Conservation (phyloP, 257 asterid genomes). For the Solanum stenotomum region DNA sequence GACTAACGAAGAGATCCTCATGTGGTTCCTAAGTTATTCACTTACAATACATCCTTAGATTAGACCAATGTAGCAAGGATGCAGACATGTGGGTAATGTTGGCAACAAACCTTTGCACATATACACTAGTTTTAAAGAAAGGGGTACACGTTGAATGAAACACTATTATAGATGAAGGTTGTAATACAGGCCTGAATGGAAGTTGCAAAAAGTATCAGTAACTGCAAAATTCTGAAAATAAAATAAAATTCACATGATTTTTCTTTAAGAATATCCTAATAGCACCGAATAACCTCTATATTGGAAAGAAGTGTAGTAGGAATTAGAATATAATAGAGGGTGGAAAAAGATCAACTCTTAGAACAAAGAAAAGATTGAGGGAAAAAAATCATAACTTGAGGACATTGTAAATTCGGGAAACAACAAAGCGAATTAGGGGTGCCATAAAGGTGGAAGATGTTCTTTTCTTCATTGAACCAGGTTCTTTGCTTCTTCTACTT, state of each 20-base stretch:
- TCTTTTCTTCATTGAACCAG: not conserved
- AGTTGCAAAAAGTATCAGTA: not conserved
- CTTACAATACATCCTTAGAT: not conserved
- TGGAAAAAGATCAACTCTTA: not conserved
- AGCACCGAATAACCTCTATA: not conserved
- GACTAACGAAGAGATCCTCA: not conserved
- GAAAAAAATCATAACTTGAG: not conserved
- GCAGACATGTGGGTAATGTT: not conserved
- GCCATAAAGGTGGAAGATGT: not conserved
- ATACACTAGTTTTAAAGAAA: not conserved
- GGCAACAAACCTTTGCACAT: not conserved
- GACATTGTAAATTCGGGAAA: not conserved
- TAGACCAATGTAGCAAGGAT: not conserved
- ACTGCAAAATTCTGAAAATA: not conserved
- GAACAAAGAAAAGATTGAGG: not conserved
- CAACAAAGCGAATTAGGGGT: not conserved
- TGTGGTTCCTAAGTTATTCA: not conserved
- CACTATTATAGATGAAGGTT: not conserved
- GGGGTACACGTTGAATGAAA: not conserved
- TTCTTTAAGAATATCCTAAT: not conserved
- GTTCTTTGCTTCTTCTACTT: not conserved
- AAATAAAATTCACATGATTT: not conserved
- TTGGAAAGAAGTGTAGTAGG: not conserved
- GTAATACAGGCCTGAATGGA: not conserved
- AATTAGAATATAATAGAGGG: not conserved